Base-by-base conservation (phyloP, 371 early-diverging fungal genomes). In the Conidiobolus incongruus region DNA sequence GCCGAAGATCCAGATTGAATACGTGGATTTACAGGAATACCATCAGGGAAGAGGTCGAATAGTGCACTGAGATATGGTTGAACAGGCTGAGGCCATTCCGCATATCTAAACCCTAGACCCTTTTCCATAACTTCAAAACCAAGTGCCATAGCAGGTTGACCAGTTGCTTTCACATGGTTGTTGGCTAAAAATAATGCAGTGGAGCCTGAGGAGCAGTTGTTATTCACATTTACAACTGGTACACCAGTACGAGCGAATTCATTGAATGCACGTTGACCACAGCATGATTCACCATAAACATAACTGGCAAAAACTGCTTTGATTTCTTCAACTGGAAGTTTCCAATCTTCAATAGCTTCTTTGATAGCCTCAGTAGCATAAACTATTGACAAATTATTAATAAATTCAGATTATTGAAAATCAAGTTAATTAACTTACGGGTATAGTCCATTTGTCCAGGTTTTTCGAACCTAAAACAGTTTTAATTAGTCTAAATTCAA, bases 121-220 rank as follows among this genome's bases (percentile, higher is more conserved):
- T 64, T 64, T 31, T 58, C 61, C 82, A 81, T 82, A 52, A 70
- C 72, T 47, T 82, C 79, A 49, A 82, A 82, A 6, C 79, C 80
- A 29, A 82, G 63, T 2, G 81, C 78, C 59, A 79, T 58, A 45
- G 72, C 76, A 53, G 76, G 77, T 19, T 78, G 75, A n/a, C 58
- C 70, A 29, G 55, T 46, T 35, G 35, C 16, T 35, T 12, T 8
- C 45, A 82, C 61, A 0, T 71, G 65, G 47, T 67, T 65, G 21
- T 75, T 68, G 8, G 80, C 82, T 48, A 72, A 58, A 49, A 56
- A 75, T 37, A 80, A 59, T n/a, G 83, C 81, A 15, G 79, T 68
- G 1, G 76, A 75, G 8, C 83, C 80, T 24, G 80, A 78, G 4
- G 76, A 68, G 54, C 83, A 78, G 59, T 79, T 77, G 68, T 80